Conservation (phyloP, 1,139 yeast species). For the Debaryomycetaceae sp. region DNA sequence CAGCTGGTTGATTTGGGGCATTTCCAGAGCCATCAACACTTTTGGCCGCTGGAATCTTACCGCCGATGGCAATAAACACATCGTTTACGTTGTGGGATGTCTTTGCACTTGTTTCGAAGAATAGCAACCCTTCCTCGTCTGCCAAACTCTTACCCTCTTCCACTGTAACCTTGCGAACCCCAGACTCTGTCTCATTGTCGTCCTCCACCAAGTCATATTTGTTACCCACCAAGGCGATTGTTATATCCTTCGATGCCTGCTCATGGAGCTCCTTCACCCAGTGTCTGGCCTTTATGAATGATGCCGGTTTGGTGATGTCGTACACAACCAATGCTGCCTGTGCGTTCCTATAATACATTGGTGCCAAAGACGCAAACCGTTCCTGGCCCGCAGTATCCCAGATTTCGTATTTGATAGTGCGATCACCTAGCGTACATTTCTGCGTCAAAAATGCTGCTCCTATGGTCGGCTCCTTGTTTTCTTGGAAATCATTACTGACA, state of each 20-base stretch:
- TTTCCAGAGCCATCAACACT: constrained; percentile 15
- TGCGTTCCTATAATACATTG: constrained; percentile 98
- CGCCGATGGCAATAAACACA: constrained; percentile 79
- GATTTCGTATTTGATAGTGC: constrained; percentile 91
- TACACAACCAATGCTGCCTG: constrained; percentile 96
- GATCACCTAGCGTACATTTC: constrained; percentile 85
- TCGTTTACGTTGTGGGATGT: constrained; percentile 80
- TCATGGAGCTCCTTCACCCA: constrained; percentile 98
- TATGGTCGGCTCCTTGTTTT: constrained; percentile 93
- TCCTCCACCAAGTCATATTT: constrained; percentile 67
- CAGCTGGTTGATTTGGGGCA: constrained; percentile 6
- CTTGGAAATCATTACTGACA: constrained; percentile 94
- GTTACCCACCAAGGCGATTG: constrained; percentile 92
- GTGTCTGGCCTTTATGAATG: constrained; percentile 96
- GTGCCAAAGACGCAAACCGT: constrained; percentile 93
- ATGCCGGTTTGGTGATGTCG: constrained; percentile 95
- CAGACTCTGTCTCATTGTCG: constrained; percentile 21
- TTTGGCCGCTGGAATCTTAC: constrained; percentile 55
- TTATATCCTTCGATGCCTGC: constrained; percentile 86
- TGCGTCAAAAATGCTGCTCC: constrained; percentile 98
- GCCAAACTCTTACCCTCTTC: constrained; percentile 81
- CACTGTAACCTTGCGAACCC: constrained; percentile 71
- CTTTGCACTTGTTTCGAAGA: constrained; percentile 93
- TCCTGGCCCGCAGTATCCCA: constrained; percentile 99
- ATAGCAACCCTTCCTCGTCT: constrained; percentile 71